A percentile compares a stretch with the other conserved stretches of the same genome.
Evolutionary conservation across 306 rosid species (phyloP).

Genomic region (Pachyrhizus erosus): DNA sequence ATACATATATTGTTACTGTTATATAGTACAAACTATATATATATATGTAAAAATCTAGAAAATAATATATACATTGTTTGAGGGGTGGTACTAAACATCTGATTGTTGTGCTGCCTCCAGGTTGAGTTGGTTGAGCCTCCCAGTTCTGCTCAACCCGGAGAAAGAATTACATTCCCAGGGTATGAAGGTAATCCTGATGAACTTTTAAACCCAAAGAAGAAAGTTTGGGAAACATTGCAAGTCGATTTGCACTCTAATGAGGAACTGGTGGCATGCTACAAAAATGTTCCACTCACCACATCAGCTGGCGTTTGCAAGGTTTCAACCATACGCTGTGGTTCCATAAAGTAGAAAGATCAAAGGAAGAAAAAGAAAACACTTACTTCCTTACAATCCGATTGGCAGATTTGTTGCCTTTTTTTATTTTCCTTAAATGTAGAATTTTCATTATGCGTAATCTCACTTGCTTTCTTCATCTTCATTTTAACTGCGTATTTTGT

Average conservation of each 20-base stretch:
- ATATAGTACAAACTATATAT: no score
- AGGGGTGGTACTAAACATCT: conserved; percentile 29
- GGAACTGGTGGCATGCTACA: conserved; percentile 77
- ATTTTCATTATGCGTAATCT: conserved; percentile 25
- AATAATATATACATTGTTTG: no score
- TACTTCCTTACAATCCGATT: background rate
- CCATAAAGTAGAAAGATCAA: conserved; percentile 60
- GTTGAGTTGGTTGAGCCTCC: conserved; percentile 94
- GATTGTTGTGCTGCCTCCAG: conserved; percentile 45
- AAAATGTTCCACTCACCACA: conserved; percentile 77
- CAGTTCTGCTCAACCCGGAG: conserved; percentile 70
- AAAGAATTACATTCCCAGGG: conserved; percentile 74
- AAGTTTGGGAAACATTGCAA: conserved; percentile 92
- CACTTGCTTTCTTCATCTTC: background rate
- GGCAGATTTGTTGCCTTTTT: conserved; percentile 2
- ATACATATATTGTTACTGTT: no score
- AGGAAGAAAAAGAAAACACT: background rate
- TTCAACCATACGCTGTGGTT: conserved; percentile 62
- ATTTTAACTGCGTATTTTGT: background rate
- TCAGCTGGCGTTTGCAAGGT: conserved; percentile 89
- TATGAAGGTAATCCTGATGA: conserved; percentile 78
- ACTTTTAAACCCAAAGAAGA: conserved; percentile 88
- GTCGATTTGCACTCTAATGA: conserved; percentile 66
- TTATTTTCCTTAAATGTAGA: conserved; percentile 7
- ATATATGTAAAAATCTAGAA: no score